These are phyloP conservation scores for Leccinellum luteum DNA, from an alignment of 768 basidiomycete genomes.

Conservation along the genomic window DNA sequence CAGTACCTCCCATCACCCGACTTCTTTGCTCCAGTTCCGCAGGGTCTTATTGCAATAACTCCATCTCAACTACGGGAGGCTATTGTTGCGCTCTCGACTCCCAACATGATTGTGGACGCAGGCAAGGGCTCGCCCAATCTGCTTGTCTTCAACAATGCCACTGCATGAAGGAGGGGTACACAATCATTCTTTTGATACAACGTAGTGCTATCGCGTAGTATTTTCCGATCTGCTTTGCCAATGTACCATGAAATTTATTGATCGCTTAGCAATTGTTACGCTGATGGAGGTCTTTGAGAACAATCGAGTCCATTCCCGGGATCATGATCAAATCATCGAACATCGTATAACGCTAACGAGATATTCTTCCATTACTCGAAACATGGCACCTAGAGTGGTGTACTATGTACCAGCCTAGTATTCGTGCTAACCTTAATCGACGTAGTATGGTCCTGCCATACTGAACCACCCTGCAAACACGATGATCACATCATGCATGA, in stretches of 20 bases:
- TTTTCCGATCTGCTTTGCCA: background rate
- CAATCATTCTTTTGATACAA: background rate
- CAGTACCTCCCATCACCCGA: conserved; percentile 54
- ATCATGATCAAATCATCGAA: background rate
- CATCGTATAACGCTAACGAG: background rate
- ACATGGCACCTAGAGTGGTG: background rate
- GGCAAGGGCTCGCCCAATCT: conserved; percentile 61
- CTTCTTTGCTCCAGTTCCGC: conserved; percentile 43
- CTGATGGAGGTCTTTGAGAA: background rate
- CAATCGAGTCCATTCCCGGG: background rate
- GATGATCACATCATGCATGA: conserved; percentile 22
- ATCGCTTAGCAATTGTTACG: background rate
- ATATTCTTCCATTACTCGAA: background rate
- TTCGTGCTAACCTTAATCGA: background rate
- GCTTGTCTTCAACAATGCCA: conserved; percentile 82
- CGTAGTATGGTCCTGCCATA: background rate
- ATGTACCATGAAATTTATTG: conserved; percentile 1
- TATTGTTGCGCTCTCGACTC: conserved; percentile 57
- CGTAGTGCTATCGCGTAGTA: conserved; percentile 3
- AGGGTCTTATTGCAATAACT: conserved; percentile 45
- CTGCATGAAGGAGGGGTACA: conserved; percentile 23
- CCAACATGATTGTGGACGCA: conserved; percentile 43
- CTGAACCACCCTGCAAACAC: conserved; percentile 10
- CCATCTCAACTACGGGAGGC: conserved; percentile 78
- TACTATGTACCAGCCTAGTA: background rate